phyloP scores from a whole-genome alignment of 768 basidiomycete species.

The Phallus indusiatus region DNA sequence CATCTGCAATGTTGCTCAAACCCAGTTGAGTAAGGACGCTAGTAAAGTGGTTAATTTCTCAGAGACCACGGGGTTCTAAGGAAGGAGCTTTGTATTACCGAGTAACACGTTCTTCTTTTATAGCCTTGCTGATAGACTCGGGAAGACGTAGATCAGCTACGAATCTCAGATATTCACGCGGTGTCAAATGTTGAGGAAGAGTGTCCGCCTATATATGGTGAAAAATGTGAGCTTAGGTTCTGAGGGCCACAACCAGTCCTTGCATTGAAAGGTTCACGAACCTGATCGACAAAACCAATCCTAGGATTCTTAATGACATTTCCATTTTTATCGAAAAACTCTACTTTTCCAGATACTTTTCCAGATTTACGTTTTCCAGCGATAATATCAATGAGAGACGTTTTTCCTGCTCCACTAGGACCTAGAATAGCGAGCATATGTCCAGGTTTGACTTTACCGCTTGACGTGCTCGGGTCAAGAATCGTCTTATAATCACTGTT shows the following conservation, averaged over 20 bases:
- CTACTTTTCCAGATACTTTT: constrained; percentile 50
- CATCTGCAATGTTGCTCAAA: constrained; percentile 56
- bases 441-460: constrained; percentile 65
- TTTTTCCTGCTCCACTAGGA: constrained; percentile 90
- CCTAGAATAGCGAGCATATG: constrained; percentile 89
- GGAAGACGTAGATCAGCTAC: constrained; percentile 81
- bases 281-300: constrained; percentile 33
- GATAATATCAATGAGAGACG: constrained; percentile 84
- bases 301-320: constrained; percentile 16
- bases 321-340: constrained; percentile 30
- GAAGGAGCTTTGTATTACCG: constrained; percentile 22
- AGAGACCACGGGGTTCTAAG: background rate
- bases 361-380: constrained; percentile 79
- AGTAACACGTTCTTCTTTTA: constrained; percentile 54
- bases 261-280: constrained; percentile 15
- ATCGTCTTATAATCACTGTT: constrained; percentile 46
- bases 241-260: constrained; percentile 28
- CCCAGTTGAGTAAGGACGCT: constrained; percentile 70
- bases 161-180: constrained; percentile 74
- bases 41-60: background rate
- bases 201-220: constrained; percentile 87
- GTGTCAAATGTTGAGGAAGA: constrained; percentile 69
- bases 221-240: constrained; percentile 33
- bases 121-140: constrained; percentile 50
- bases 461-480: constrained; percentile 48